Conservation (phyloP, 2,329 filamentous ascomycete genomes). For the Lomentospora prolificans region DNA sequence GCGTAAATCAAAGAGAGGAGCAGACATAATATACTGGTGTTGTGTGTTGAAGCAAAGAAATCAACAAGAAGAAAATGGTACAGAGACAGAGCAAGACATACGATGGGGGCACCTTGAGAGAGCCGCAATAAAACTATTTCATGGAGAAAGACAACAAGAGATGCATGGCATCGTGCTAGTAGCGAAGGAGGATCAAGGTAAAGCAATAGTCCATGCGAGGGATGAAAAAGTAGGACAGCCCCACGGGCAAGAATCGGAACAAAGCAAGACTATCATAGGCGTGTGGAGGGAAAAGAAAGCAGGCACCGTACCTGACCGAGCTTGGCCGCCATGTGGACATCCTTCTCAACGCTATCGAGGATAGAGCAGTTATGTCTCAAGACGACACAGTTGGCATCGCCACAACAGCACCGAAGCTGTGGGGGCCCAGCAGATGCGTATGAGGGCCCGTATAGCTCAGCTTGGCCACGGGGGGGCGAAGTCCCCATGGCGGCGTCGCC, state of each 20-base stretch:
- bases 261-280: background rate
- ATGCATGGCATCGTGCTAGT: no score
- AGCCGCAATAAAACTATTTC: background rate
- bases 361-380: constrained; percentile 71
- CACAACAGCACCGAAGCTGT: constrained; percentile 70
- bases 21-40: constrained; percentile 4
- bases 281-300: background rate
- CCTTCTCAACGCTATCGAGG: constrained; percentile 73
- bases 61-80: background rate
- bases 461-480: background rate
- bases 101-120: background rate
- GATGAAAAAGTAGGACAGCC: background rate
- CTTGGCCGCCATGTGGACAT: constrained; percentile 76
- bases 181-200: no score
- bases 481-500: background rate
- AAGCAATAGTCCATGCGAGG: background rate
- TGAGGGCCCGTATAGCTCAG: background rate
- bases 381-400: constrained; percentile 66
- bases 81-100: constrained; percentile 4
- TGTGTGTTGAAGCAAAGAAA: constrained; percentile 14
- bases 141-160: background rate
- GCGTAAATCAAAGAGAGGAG: background rate
- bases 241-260: background rate
- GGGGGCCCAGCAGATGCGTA: constrained; percentile 12
- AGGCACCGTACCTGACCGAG: constrained; percentile 72